These are phyloP conservation scores for Trichoderma hamatum DNA, from an alignment of 2,329 filamentous ascomycete genomes.

Conservation along the genomic window DNA sequence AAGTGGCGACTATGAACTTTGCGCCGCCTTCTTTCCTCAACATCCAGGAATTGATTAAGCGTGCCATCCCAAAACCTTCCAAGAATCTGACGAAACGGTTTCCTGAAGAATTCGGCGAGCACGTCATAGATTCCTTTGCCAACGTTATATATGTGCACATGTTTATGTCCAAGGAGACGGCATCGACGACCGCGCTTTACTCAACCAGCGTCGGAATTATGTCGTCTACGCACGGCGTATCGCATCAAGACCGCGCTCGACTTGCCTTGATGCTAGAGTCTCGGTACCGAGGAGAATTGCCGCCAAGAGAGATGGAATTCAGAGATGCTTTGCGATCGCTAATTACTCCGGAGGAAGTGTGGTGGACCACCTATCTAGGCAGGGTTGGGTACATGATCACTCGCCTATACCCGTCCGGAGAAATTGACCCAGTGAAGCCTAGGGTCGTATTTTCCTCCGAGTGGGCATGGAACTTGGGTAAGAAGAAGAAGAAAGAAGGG, in stretches of 20 bases:
- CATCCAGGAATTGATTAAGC: constrained; percentile 52
- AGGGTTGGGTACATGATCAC: constrained; percentile 61
- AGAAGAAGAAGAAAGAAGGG: constrained; percentile 44
- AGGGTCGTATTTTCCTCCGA: constrained; percentile 45
- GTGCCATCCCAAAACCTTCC: constrained; percentile 48
- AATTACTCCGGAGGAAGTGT: constrained; percentile 57
- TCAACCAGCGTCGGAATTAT: constrained; percentile 66
- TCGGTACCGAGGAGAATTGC: constrained; percentile 64
- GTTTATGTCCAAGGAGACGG: constrained; percentile 54
- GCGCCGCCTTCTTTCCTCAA: constrained; percentile 50
- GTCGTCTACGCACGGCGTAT: constrained; percentile 62
- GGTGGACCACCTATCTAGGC: constrained; percentile 69
- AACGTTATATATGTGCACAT: constrained; percentile 61
- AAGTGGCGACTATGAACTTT: constrained; percentile 60
- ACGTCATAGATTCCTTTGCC: constrained; percentile 58
- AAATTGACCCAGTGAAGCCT: constrained; percentile 44
- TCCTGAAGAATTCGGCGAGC: constrained; percentile 47
- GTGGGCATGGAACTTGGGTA: constrained; percentile 48
- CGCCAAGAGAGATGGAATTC: constrained; percentile 59
- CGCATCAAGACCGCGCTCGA: constrained; percentile 62
- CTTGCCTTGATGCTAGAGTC: constrained; percentile 66
- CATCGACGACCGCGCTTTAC: constrained; percentile 62
- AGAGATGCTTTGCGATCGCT: constrained; percentile 56
- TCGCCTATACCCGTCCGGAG: constrained; percentile 63
- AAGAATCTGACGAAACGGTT: constrained; percentile 34